Base-by-base conservation (phyloP, 192 early-diverging fungal genomes). In the Gryganskiella cystojenkinii region DNA sequence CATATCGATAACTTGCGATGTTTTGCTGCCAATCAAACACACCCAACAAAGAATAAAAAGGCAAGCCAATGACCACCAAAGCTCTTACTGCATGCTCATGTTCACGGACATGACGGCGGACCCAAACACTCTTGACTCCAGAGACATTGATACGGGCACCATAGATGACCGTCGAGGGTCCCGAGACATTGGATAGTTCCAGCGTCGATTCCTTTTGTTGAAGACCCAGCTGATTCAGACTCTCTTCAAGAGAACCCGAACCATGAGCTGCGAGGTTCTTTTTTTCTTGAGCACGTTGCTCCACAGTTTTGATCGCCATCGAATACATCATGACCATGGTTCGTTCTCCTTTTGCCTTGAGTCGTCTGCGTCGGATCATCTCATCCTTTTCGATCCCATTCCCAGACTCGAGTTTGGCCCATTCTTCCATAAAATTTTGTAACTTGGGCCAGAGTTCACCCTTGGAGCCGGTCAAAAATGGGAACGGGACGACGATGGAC, bases 371-470 rank as follows among this genome's bases (percentile, higher is more conserved):
- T 15, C 74, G 61, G 17, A 52, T 27, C 61, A 78, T 64, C 42
- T 78, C 74, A 7, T 78, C 74, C 2, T 40, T 45, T n/a, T 78
- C 74, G 6, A 78, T 42, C 0, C 74, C 74, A 33, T 78, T 68
- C 52, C 73, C 73, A 1, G 83, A 61, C 25, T 81, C 76, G 3
- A 81, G 27, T 62, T 82, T 84, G 14, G 61, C 51, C 60, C 83
- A 84, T 60, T 89, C 85, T 8, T 79, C 70, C 11, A 89, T 28
- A 31, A 89, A 89, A 0, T 60, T 57, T 42, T 84, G 70, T 2
- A 81, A 33, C 54, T 89, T 89, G 2, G 42, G 43, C 87, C 87
- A 89, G 31, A 89, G 82, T 1, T 64, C 58, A 5, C 46, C 57
- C 3, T 79, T 62, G 15, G 56, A 59, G 13, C 79, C 70, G 20